Base-by-base conservation (phyloP, 495 filamentous ascomycete genomes). In the Penicillium malachiteum region DNA sequence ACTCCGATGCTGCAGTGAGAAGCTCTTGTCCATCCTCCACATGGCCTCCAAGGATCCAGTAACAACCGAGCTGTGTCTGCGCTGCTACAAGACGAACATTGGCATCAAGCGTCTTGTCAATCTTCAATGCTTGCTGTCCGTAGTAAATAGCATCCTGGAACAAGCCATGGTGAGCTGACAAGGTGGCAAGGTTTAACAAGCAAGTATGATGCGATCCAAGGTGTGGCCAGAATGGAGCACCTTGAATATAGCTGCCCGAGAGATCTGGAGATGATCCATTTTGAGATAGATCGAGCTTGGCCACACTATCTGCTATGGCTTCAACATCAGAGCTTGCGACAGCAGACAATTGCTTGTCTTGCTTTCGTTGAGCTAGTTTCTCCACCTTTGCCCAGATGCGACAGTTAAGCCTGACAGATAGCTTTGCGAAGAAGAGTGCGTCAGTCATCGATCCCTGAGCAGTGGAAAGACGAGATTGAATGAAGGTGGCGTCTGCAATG, bases 101-200 rank as follows among this genome's bases (percentile, higher is more conserved):
- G 3, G 90, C 85, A 35, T 81, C 74, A 8, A 87, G 81, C 11
- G 85, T 83, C 41, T 82, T 78, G 46, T 89, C 91, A 55, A 96
- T 83, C 66, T 89, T 90, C 48, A 88, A 74, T 1, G 90, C 90
- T 64, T 96, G 87, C 57, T 96, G 87, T 7, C 87, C 82, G 61
- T 96, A 96, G 69, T 91, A 94, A n/a, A 93, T 75, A 7, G 92
- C 88, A 66, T 97, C 95, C 48, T 88, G 86, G 59, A 91, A 89
- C 68, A 96, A 80, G 43, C 95, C 93, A 62, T 92, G 81, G 51
- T 92, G 85, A 4, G 89, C 83, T 54, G 89, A 96, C 13, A 95
- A 70, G 17, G 76, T 78, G 4, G 91, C 90, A 5, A 96, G 80
- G 50, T 90, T 85, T 44, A 84, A 62, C 31, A 93, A 70, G 44